phyloP scores from a whole-genome alignment of 345 rosid genomes.

The Hibiscus syriacus region DNA sequence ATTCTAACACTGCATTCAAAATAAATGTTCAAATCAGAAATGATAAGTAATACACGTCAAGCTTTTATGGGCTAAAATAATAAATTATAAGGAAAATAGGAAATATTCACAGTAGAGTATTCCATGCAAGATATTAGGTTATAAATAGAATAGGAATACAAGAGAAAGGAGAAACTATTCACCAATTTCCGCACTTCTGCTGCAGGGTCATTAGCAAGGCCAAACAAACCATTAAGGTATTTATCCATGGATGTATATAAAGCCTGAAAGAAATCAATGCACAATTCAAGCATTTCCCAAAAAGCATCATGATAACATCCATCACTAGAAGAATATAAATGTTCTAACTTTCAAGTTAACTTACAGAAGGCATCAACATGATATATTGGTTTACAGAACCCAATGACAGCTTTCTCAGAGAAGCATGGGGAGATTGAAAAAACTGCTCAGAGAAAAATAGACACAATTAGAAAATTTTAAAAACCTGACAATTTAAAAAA shows the following conservation, averaged over 20 bases:
- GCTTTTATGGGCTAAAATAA: neutral
- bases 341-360: constrained; percentile 23
- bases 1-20: neutral
- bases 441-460: constrained; percentile 45
- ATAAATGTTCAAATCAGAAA: neutral
- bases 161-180: constrained; percentile 18
- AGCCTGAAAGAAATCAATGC: constrained; percentile 42
- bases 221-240: constrained; percentile 85
- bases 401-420: constrained; percentile 77
- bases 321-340: constrained; percentile 3
- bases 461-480: neutral
- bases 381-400: constrained; percentile 82
- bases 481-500: neutral
- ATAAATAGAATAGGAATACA: neutral
- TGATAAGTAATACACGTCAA: neutral
- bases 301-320: neutral
- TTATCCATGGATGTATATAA: constrained; percentile 56
- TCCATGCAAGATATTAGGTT: neutral
- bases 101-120: neutral
- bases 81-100: neutral
- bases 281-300: neutral
- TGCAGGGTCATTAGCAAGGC: constrained; percentile 71
- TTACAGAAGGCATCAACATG: constrained; percentile 94
- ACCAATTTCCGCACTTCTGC: constrained; percentile 83
- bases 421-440: constrained; percentile 81